phyloP scores from a whole-genome alignment of 179 eudicot genomes.

The Patellifolia procumbens region DNA sequence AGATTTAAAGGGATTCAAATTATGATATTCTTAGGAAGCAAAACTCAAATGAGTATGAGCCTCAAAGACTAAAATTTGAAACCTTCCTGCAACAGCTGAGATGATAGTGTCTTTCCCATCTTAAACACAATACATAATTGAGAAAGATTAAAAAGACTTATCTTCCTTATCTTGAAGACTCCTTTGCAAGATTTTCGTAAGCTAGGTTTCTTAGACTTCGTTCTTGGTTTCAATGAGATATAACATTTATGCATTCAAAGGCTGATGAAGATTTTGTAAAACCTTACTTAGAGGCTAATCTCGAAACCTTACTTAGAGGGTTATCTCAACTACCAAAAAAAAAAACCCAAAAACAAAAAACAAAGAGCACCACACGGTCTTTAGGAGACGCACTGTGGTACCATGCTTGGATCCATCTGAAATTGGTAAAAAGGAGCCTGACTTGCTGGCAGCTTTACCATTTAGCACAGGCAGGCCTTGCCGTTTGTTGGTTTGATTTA shows the following conservation, averaged over 20 bases:
- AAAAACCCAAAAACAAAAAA: not conserved
- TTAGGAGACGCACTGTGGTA: not conserved
- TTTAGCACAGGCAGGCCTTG: not conserved
- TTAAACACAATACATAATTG: not conserved
- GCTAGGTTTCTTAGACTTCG: not conserved
- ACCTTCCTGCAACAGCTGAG: no score
- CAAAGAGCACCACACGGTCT: not conserved
- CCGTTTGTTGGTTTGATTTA: not conserved
- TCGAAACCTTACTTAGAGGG: not conserved
- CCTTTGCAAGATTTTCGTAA: not conserved
- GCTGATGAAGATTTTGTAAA: not conserved
- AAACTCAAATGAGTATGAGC: no score
- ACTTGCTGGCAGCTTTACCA: not conserved
- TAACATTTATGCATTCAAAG: not conserved
- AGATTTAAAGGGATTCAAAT: no score
- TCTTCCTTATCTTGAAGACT: not conserved
- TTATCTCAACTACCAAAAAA: no score
- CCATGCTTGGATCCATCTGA: not conserved
- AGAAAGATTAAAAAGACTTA: not conserved
- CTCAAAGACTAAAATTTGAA: no score
- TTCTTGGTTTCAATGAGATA: not conserved
- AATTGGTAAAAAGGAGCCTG: not conserved
- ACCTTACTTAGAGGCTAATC: not conserved
- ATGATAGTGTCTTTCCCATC: no score
- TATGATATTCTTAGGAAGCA: no score